Evolutionary conservation across 306 rosid species (phyloP), one percentile per base, ranked within the genome.

Genomic region (Albizia julibrissin): DNA sequence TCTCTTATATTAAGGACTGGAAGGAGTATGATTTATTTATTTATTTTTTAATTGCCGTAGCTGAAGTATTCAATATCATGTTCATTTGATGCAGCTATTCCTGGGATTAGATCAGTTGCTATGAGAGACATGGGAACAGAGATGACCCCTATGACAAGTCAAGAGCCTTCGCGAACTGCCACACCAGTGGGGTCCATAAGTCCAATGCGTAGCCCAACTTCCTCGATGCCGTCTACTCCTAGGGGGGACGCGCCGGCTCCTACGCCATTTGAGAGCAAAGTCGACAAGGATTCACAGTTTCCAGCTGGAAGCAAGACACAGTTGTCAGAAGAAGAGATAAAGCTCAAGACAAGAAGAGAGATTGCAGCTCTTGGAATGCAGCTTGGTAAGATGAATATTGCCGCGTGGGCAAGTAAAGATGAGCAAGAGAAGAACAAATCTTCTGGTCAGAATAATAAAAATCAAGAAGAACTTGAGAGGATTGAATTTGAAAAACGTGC

Each of bases 101-200:
- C 97, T 42, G 92, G 94, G 39, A 80, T 95, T 34, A 90, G 98
- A 87, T 89, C 98, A 6, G 99, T 95, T 42, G 94, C 97, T 29
- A 95, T 95, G 99, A 91, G 99, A 85, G 99, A 95, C 62, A 95
- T 93, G 98, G 99, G 99, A 86, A 95, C 99, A 8, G 99, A 95
- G 88, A 95, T 95, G 98, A 95, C 99, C 68, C 99, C 99, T 1
- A 86, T 83, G 69, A 83, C 97, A 79, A 95, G 99, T 76, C 98
- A 88, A 88, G 99, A 95, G 81, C 99, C 99, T 80, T 95, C 99
- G 0, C 84, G 91, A 56, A 95, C 99, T 10, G 88, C 92, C n/a
- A 95, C 99, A 33, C 99, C 99, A 1, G 84, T 85, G 2, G 98
- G 97, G 27, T 92, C 97, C 16, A 90, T 88, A 72, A 91, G 97